Percentiles rank a stretch among this genome's conserved stretches.
phyloP scores from a whole-genome alignment of 129 eudicot species.

The Chrysanthemum seticuspe region DNA sequence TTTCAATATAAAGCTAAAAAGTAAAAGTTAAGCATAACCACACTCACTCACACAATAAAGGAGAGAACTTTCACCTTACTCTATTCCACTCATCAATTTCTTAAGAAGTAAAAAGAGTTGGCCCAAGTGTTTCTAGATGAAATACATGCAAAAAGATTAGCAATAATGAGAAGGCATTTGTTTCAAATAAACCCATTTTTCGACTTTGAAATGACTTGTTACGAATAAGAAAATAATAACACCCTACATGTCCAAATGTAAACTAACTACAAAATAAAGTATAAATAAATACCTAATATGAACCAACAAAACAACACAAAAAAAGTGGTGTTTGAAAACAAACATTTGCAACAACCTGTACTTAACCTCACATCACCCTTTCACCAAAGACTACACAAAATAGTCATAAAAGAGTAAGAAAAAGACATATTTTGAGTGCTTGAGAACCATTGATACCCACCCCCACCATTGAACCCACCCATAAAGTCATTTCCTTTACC shows the following conservation, averaged over 20 bases:
- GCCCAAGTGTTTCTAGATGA: constrained; percentile 16
- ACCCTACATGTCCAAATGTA: background rate
- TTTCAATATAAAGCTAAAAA: constrained; percentile 20
- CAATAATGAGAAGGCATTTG: background rate
- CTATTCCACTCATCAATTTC: constrained; percentile 21
- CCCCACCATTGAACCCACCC: constrained; percentile 33
- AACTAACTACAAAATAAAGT: background rate
- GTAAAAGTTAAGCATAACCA: constrained; percentile 18
- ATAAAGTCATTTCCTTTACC: constrained; percentile 33
- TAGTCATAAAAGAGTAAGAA: constrained; percentile 18
- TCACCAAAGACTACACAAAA: constrained; percentile 30
- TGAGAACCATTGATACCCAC: constrained; percentile 36
- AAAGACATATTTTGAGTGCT: constrained; percentile 30
- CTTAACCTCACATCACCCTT: constrained; percentile 39
- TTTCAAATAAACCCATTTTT: background rate
- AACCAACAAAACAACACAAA: constrained; percentile 11
- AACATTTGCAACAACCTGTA: constrained; percentile 30
- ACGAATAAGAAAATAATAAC: background rate
- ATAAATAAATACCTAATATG: background rate
- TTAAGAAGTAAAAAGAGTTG: constrained; percentile 14
- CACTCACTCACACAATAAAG: constrained; percentile 16
- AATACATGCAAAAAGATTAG: background rate
- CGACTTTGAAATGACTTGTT: too few relatives aligned
- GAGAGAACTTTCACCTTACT: constrained; percentile 19
- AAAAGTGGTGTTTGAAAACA: background rate